Conservation (phyloP, 1,139 yeast genomes). For the Diutina siamensis region DNA sequence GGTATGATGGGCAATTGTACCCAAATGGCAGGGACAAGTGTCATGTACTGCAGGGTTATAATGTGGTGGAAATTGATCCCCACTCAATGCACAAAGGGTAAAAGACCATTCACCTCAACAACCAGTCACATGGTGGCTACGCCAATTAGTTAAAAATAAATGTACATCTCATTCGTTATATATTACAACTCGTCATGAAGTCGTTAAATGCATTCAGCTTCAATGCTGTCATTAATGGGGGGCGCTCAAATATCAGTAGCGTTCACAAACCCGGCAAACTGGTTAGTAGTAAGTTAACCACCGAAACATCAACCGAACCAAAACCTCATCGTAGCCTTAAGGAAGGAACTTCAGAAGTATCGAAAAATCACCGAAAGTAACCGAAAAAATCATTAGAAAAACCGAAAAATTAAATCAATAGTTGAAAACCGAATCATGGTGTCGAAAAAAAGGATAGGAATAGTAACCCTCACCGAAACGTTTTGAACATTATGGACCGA, state of each 20-base stretch:
- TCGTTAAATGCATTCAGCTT: too few relatives aligned
- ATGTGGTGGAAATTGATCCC: too few relatives aligned
- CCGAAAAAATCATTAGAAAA: neutral
- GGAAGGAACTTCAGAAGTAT: neutral
- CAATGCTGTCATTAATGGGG: neutral
- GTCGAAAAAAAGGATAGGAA: neutral
- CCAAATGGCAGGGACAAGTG: too few relatives aligned
- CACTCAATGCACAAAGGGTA: too few relatives aligned
- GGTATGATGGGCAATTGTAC: too few relatives aligned
- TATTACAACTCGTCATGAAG: constrained; percentile 1
- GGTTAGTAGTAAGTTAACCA: neutral
- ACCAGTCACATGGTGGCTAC: too few relatives aligned
- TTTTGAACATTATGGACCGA: neutral
- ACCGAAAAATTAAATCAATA: neutral
- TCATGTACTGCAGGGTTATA: too few relatives aligned
- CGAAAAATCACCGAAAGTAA: neutral
- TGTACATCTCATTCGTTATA: neutral
- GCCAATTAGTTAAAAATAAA: too few relatives aligned
- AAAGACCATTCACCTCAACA: too few relatives aligned
- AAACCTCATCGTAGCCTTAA: neutral
- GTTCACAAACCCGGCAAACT: constrained; percentile 1
- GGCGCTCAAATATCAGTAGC: neutral
- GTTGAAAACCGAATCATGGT: neutral
- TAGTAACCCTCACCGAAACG: neutral
- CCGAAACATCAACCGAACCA: neutral